Percentiles rank a stretch among this genome's conserved stretches.
Evolutionary conservation across 768 basidiomycete genomes (phyloP).

Genomic region (Trametes coccinea): DNA sequence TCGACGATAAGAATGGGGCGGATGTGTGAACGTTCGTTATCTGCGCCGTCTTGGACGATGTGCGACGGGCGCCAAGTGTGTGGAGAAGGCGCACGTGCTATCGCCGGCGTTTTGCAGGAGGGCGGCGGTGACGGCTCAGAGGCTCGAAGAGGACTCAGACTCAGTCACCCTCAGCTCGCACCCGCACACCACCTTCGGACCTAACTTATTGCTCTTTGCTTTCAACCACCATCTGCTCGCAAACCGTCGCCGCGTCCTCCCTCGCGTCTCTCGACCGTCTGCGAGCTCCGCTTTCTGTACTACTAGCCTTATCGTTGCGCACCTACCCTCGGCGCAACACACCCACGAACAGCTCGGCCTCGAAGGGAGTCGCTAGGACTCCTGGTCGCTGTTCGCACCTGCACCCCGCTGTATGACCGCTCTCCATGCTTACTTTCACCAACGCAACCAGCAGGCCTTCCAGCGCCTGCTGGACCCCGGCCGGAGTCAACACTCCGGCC

Average conservation of each 20-base stretch:
- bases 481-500: slow-evolving; percentile 34
- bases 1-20: slow-evolving; percentile 3
- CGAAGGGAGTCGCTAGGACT: slow-evolving; percentile 27
- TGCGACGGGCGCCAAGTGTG: not conserved
- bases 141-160: not conserved
- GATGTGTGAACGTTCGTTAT: slow-evolving; percentile 19
- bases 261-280: not conserved
- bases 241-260: not conserved
- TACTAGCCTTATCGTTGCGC: slow-evolving; percentile 20
- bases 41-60: not conserved
- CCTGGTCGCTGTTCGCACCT: slow-evolving; percentile 25
- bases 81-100: slow-evolving; percentile 21
- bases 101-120: slow-evolving; percentile 2
- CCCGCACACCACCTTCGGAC: slow-evolving; percentile 2
- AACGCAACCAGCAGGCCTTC: slow-evolving; percentile 74
- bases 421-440: slow-evolving; percentile 76
- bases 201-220: slow-evolving; percentile 22
- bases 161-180: not conserved
- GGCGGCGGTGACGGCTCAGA: not conserved
- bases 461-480: slow-evolving; percentile 66
- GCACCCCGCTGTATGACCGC: slow-evolving; percentile 57
- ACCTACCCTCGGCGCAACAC: slow-evolving; percentile 11
- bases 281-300: slow-evolving; percentile 8
- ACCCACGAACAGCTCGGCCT: slow-evolving; percentile 19
- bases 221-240: slow-evolving; percentile 6